These are phyloP conservation scores for Alternaria sp. DNA, from an alignment of 2,329 filamentous ascomycete species.

Conservation along the genomic window DNA sequence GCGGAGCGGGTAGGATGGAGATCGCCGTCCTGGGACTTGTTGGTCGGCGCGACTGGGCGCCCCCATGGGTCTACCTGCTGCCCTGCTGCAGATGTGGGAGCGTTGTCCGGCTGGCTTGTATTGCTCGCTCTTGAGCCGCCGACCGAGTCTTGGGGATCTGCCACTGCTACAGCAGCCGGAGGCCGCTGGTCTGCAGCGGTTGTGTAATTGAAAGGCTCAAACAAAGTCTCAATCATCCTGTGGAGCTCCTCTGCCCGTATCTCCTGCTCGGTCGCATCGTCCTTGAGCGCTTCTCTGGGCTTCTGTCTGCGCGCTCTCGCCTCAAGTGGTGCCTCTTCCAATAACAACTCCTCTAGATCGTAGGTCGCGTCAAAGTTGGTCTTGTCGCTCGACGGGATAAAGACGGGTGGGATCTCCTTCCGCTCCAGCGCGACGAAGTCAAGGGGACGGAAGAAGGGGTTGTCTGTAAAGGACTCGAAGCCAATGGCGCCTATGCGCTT, in stretches of 20 bases:
- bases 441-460: conserved; percentile 87
- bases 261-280: conserved; percentile 94
- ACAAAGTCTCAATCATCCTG: conserved; percentile 91
- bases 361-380: conserved; percentile 99
- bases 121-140: conserved; percentile 46
- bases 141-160: conserved; percentile 41
- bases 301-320: conserved; percentile 93
- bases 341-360: conserved; percentile 88
- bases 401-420: conserved; percentile 90
- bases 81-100: conserved; percentile 41
- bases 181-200: conserved; percentile 77
- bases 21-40: conserved; percentile 50
- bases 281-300: conserved; percentile 87
- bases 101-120: conserved; percentile 44
- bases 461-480: conserved; percentile 85
- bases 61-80: conserved; percentile 47
- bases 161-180: conserved; percentile 46
- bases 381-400: conserved; percentile 93
- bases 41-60: conserved; percentile 34
- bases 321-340: conserved; percentile 95
- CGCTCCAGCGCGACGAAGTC: conserved; percentile 85
- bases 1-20: conserved; percentile 49
- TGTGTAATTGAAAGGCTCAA: conserved; percentile 96
- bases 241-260: conserved; percentile 95
- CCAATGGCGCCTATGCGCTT: conserved; percentile 83